These are phyloP conservation scores for Ambrosiella beaveri DNA, from an alignment of 2,329 filamentous ascomycete genomes.

Conservation along the genomic window DNA sequence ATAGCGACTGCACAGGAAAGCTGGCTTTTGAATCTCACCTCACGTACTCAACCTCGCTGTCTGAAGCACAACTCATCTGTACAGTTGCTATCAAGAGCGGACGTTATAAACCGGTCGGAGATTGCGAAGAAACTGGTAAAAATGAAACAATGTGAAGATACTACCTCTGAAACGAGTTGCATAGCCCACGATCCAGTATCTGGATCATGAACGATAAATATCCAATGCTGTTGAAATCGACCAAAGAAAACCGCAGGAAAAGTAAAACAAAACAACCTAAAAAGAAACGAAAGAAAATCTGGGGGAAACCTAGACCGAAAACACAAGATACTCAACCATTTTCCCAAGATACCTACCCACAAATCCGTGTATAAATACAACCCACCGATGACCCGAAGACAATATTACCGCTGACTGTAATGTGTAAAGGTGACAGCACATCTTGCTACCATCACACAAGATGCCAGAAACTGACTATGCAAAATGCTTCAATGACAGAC, in stretches of 20 bases:
- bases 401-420: slow-evolving; percentile 15
- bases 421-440: slow-evolving; percentile 17
- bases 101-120: not conserved
- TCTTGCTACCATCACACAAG: not conserved
- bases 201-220: not conserved
- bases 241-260: slow-evolving; percentile 1
- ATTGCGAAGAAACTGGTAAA: not conserved
- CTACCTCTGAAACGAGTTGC: not conserved
- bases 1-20: not conserved
- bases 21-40: not conserved
- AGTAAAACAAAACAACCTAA: not conserved
- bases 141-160: slow-evolving; percentile 4
- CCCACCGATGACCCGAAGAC: slow-evolving; percentile 1
- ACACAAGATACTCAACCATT: slow-evolving; percentile 9
- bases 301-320: not conserved
- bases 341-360: slow-evolving; percentile 7
- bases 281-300: not conserved
- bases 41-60: not conserved
- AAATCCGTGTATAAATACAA: slow-evolving; percentile 8
- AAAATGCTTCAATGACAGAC: not conserved
- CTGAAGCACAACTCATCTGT: not conserved
- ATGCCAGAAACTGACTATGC: not conserved
- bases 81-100: not conserved
- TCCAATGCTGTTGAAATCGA: not conserved
- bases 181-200: not conserved